Evolutionary conservation across 345 rosid genomes (phyloP).

Genomic region (Litchi chinensis): DNA sequence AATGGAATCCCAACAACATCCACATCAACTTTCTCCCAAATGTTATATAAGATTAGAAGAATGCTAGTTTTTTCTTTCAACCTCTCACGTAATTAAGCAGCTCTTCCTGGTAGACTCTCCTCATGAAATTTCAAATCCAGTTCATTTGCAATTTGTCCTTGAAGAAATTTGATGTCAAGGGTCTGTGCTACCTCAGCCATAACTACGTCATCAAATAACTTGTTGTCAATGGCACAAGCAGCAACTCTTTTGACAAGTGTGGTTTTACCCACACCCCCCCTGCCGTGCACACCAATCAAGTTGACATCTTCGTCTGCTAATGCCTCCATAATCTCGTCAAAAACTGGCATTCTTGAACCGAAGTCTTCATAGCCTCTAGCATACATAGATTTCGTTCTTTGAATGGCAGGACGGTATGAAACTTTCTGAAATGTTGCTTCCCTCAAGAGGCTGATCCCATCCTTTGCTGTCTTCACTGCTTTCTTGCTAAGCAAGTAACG

Average conservation of each 20-base stretch:
- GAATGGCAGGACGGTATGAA: not conserved
- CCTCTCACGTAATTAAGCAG: not conserved
- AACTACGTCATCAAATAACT: too few relatives aligned
- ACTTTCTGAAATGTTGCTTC: not conserved
- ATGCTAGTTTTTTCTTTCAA: slow-evolving; percentile 8
- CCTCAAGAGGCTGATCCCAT: not conserved
- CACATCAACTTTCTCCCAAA: not conserved
- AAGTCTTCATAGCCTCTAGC: not conserved
- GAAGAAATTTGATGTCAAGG: slow-evolving; percentile 4
- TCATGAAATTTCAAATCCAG: slow-evolving; percentile 2
- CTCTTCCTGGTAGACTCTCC: slow-evolving; percentile 6
- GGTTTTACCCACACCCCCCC: too few relatives aligned
- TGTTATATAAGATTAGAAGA: not conserved
- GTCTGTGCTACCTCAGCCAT: too few relatives aligned
- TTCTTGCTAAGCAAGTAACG: not conserved
- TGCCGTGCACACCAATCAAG: not conserved
- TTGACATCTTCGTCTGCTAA: not conserved
- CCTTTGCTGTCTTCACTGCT: not conserved
- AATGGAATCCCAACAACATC: not conserved
- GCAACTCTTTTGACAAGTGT: too few relatives aligned
- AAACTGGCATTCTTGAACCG: not conserved
- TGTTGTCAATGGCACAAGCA: too few relatives aligned
- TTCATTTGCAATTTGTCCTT: slow-evolving; percentile 9
- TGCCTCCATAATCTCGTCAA: not conserved
- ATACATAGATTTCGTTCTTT: too few relatives aligned